Conservation (phyloP, 768 basidiomycete genomes). For the Mrakia frigida region DNA sequence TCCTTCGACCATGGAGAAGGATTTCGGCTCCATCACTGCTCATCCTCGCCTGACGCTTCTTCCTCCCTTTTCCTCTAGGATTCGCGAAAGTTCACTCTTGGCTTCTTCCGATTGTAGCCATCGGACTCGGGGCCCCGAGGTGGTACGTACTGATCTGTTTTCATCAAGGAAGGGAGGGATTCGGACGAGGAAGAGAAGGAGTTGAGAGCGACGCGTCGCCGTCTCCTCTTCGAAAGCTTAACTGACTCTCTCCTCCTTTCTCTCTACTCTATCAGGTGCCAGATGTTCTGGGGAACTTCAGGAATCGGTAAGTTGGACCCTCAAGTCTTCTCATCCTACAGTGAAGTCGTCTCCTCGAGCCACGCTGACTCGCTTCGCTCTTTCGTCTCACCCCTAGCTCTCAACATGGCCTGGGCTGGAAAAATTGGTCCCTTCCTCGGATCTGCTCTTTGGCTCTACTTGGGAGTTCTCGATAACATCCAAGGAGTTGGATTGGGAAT, state of each 20-base stretch:
- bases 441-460: constrained; percentile 85
- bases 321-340: no score
- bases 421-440: constrained; percentile 55
- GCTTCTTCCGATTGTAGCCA: constrained; percentile 89
- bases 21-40: no score
- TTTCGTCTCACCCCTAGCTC: constrained; percentile 18
- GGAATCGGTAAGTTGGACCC: constrained; percentile 57
- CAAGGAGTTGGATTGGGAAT: constrained; percentile 91
- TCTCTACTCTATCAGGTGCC: constrained; percentile 50
- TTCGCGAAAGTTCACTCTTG: constrained; percentile 93
- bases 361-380: not conserved
- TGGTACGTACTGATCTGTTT: no score
- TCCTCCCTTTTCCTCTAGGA: not conserved
- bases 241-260: no score
- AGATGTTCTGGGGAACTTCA: constrained; percentile 77
- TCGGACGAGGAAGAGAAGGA: no score
- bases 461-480: constrained; percentile 86
- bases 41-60: no score
- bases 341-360: not conserved
- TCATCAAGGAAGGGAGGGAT: no score
- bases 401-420: constrained; percentile 93
- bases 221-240: no score
- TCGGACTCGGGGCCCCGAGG: constrained; percentile 84
- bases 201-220: no score
- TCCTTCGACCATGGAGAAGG: no score